Base-by-base conservation (phyloP, 257 asterid species). In the Plantago major region DNA sequence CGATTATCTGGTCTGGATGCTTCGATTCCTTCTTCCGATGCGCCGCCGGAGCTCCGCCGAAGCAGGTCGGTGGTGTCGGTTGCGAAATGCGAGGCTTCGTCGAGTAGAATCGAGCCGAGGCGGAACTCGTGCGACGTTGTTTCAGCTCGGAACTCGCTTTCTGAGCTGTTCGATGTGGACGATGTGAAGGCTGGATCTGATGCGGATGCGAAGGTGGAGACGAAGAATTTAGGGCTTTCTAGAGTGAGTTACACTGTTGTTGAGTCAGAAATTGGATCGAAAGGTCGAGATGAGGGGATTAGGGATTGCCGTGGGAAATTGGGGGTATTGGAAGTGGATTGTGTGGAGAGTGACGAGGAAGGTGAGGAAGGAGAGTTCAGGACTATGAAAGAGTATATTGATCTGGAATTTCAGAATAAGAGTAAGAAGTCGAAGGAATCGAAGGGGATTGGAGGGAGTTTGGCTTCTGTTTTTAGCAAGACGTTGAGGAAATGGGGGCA, bases 351-450 rank as follows among this genome's bases (percentile, higher is more conserved):
- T 15, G 55, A 38, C 22, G 80, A 77, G 18, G 90, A 76, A 37
- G 99, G 81, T 30, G 80, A 77, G 18, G 90, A 76, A 37, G 99
- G 81, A 9, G 97, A 85, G 18, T 71, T 63, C n/a, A 93, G 78
- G 85, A 82, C 99, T 2, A 89, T 93, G 97, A 90, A 89, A 54
- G 99, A 93, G 62, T 73, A 68, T 71, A 89, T 93, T 73, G 97
- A 93, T 84, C 90, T 93, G 37, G 99, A 89, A 70, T 71, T 77
- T 46, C 79, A 67, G 18, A 67, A 43, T 10, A 87, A 81, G 83
- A 65, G 40, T 40, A 79, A 80, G 64, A 89, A 81, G 62, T 64
- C 80, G 3, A 87, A 78, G 77, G 94, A 88, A 70, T 68, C 81
- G 46, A 85, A 61, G 58, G 90, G 74, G 52, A 67, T 88, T 10